Conservation (phyloP, 495 filamentous ascomycete genomes). For the Neurospora sp. region DNA sequence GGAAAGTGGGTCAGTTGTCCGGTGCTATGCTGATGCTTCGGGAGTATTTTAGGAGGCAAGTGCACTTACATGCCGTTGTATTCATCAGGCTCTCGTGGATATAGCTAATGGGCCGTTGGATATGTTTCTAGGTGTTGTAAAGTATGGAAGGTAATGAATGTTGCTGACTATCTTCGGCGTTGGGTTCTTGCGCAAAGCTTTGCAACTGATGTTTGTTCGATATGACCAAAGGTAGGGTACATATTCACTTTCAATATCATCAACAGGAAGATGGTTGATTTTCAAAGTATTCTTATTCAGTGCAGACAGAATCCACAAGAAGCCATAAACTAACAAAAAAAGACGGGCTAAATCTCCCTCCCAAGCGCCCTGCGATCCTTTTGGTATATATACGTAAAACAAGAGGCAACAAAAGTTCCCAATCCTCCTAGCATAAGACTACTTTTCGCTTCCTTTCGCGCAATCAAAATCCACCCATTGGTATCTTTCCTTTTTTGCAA, state of each 20-base stretch:
- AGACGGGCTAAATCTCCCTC: neutral
- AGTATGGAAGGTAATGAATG: neutral
- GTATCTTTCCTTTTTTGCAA: neutral
- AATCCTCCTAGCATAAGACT: neutral
- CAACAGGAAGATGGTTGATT: neutral
- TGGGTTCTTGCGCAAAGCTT: too few species aligned
- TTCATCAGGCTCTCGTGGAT: neutral
- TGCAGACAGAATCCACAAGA: neutral
- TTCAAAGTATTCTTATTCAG: neutral
- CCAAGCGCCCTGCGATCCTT: neutral
- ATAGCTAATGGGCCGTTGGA: neutral
- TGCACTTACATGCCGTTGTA: neutral
- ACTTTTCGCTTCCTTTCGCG: neutral
- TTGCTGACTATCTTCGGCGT: neutral
- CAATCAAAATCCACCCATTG: neutral
- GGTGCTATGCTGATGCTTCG: neutral
- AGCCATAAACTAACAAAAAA: neutral
- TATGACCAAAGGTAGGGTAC: neutral
- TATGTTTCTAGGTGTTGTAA: neutral
- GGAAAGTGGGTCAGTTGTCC: neutral
- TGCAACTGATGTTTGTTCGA: too few species aligned
- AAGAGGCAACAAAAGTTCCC: neutral
- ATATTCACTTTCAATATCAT: neutral
- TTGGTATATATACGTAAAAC: neutral
- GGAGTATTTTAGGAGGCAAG: neutral